Evolutionary conservation across 495 filamentous ascomycete genomes (phyloP).

Genomic region (Rhypophila decipiens): DNA sequence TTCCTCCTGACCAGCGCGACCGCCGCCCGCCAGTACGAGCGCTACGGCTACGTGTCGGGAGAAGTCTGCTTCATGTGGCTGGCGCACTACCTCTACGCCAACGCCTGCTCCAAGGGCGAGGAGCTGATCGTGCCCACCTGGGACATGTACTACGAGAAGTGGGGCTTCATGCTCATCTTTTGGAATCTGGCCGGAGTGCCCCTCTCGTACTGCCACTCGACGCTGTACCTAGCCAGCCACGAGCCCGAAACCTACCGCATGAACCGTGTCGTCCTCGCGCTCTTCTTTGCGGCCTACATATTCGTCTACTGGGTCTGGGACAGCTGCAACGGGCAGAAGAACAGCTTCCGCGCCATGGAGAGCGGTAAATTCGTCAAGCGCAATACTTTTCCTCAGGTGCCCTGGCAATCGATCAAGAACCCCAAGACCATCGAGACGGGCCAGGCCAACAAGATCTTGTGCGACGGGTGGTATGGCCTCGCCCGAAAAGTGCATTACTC

Average conservation of each 20-base stretch:
- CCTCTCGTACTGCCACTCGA: constrained; percentile 94
- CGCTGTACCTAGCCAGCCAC: constrained; percentile 87
- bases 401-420: constrained; percentile 82
- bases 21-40: constrained; percentile 81
- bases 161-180: constrained; percentile 99
- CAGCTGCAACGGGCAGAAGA: constrained; percentile 89
- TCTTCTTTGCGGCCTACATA: constrained; percentile 67
- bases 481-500: constrained; percentile 95
- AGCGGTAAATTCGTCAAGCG: constrained; percentile 65
- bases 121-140: constrained; percentile 91
- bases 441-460: constrained; percentile 73
- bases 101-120: constrained; percentile 94
- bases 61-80: constrained; percentile 84
- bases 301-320: constrained; percentile 93
- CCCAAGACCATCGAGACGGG: constrained; percentile 77
- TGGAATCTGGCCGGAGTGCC: constrained; percentile 98
- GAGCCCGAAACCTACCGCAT: constrained; percentile 74
- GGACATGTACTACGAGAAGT: constrained; percentile 99
- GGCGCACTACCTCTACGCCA: constrained; percentile 94
- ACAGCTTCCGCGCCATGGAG: constrained; percentile 79
- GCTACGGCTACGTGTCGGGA: constrained; percentile 83
- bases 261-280: constrained; percentile 58
- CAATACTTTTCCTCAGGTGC: constrained; percentile 86
- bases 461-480: constrained; percentile 89
- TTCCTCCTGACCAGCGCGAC: constrained; percentile 71